These are phyloP conservation scores for Apiospora hydei DNA, from an alignment of 2,329 filamentous ascomycete genomes.

Conservation along the genomic window DNA sequence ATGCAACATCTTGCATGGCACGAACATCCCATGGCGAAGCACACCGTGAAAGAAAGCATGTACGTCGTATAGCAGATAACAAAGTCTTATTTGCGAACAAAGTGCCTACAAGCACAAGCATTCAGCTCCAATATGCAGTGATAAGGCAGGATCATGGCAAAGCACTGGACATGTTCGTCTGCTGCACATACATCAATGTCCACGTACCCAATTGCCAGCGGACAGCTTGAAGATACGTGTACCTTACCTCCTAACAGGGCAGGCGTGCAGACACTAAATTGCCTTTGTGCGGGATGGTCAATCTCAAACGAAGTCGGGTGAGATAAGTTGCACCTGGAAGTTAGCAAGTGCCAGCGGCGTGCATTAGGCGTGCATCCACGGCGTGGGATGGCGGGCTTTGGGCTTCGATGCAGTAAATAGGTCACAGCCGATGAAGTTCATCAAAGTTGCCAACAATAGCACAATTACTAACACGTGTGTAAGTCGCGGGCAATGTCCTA, in stretches of 20 bases:
- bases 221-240: too few relatives aligned
- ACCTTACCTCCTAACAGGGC: not conserved
- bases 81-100: not conserved
- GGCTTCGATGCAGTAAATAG: not conserved
- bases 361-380: not conserved
- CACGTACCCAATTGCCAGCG: too few relatives aligned
- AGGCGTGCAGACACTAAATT: not conserved
- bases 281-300: slow-evolving; percentile 6
- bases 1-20: slow-evolving; percentile 6
- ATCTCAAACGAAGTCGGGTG: not conserved
- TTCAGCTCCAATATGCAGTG: not conserved
- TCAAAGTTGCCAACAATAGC: not conserved
- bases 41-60: not conserved
- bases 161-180: too few relatives aligned
- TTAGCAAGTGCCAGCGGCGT: slow-evolving; percentile 18
- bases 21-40: slow-evolving; percentile 4
- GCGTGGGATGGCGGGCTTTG: not conserved
- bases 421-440: not conserved
- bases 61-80: slow-evolving; percentile 3
- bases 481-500: not conserved
- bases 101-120: not conserved
- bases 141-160: too few relatives aligned
- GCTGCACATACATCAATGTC: too few relatives aligned
- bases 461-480: not conserved
- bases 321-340: not conserved